Percentiles rank a stretch among this genome's conserved stretches.
phyloP scores from a whole-genome alignment of 345 rosid genomes.

The Eucalyptus erythrocorys region DNA sequence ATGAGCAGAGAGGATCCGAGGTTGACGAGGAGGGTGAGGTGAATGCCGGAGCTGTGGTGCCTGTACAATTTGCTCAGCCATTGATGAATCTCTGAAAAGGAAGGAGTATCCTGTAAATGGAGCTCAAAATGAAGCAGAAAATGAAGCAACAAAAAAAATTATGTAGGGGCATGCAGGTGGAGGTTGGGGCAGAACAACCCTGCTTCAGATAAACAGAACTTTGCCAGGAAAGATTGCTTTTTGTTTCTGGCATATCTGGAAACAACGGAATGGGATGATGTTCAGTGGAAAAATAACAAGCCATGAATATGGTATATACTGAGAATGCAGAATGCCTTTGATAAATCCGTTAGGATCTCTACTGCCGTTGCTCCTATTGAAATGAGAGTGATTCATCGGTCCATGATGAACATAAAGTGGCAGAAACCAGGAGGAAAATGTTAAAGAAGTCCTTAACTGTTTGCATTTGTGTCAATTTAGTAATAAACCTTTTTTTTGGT shows the following conservation, averaged over 20 bases:
- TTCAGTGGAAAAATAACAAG: not conserved
- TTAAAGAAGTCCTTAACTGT: no score
- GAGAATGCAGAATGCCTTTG: not conserved
- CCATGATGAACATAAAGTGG: not conserved
- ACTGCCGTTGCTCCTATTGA: not conserved
- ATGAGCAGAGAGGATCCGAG: not conserved
- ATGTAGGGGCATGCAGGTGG: not conserved
- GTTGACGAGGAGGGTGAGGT: not conserved
- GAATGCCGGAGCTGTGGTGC: not conserved
- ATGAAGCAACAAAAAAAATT: not conserved
- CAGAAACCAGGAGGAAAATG: no score
- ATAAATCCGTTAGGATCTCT: not conserved
- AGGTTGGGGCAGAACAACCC: not conserved
- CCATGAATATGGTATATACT: not conserved
- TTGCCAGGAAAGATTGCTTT: not conserved
- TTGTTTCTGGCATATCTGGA: not conserved
- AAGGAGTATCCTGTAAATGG: not conserved
- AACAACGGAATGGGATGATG: not conserved
- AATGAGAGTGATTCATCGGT: not conserved
- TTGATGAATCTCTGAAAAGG: not conserved
- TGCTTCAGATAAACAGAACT: not conserved
- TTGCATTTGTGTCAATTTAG: no score
- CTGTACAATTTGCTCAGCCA: not conserved
- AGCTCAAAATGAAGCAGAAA: not conserved
- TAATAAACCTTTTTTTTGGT: no score